Evolutionary conservation across 495 filamentous ascomycete species (phyloP).

Genomic region (Lasiosphaeriaceae sp.): DNA sequence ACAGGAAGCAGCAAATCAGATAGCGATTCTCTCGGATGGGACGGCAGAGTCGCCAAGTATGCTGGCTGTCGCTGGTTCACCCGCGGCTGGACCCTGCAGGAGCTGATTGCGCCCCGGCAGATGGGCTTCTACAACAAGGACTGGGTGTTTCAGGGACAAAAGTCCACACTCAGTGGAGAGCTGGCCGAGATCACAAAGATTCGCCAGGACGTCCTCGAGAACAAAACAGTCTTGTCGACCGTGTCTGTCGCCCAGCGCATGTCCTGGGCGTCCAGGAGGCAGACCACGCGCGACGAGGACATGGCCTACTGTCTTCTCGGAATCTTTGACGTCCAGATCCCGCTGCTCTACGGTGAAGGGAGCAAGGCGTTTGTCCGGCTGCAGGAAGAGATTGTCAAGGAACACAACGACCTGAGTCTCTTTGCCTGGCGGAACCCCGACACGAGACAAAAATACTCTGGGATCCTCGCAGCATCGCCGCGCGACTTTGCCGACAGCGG

Average conservation of each 20-base stretch:
- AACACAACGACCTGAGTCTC: conserved; percentile 11
- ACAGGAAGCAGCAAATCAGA: background rate
- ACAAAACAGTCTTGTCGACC: background rate
- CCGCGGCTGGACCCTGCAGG: conserved; percentile 38
- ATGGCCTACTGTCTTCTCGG: conserved; percentile 26
- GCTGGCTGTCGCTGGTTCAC: conserved; percentile 30
- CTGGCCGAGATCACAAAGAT: conserved; percentile 16
- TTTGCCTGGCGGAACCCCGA: conserved; percentile 10
- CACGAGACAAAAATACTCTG: conserved; percentile 7
- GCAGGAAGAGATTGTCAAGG: conserved; percentile 19
- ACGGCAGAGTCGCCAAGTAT: background rate
- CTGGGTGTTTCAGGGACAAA: conserved; percentile 24
- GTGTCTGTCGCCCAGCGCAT: conserved; percentile 19
- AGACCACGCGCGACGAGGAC: conserved; percentile 20
- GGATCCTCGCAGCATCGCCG: conserved; percentile 9
- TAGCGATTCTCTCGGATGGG: background rate
- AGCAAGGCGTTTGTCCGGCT: conserved; percentile 16
- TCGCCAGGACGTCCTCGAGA: conserved; percentile 5
- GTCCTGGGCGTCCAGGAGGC: conserved; percentile 19
- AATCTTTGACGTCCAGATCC: conserved; percentile 20
- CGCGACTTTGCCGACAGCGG: conserved; percentile 9
- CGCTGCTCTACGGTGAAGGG: conserved; percentile 21
- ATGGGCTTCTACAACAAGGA: conserved; percentile 28
- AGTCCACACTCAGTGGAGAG: background rate
- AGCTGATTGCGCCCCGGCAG: conserved; percentile 31